These are phyloP conservation scores for Punica granatum DNA, from an alignment of 345 rosid species.

Conservation along the genomic window DNA sequence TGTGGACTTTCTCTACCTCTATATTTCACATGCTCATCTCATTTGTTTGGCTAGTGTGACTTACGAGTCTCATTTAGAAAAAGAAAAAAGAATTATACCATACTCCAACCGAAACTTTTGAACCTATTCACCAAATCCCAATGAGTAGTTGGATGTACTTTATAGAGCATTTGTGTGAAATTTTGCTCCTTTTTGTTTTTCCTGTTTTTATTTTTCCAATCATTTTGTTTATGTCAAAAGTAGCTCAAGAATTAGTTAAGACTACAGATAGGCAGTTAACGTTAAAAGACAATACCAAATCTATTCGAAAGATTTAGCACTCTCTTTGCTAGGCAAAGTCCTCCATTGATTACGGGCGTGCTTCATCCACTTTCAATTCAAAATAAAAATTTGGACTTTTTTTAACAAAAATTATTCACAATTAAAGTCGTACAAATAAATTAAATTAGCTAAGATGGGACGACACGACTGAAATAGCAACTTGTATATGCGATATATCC, in stretches of 20 bases:
- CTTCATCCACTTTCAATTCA: neutral
- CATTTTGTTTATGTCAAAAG: neutral
- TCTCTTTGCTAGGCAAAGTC: neutral
- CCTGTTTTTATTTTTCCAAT: neutral
- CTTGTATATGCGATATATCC: no score
- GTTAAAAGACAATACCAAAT: neutral
- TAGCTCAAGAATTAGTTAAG: neutral
- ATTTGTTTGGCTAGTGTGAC: no score
- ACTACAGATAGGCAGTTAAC: neutral
- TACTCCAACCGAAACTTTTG: neutral
- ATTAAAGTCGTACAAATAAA: no score
- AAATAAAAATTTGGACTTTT: no score
- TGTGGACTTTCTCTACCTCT: no score
- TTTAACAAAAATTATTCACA: no score
- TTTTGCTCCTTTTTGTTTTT: neutral
- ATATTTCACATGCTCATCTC: no score
- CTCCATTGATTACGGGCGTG: constrained; percentile 4
- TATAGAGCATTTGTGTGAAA: neutral
- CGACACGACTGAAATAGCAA: no score
- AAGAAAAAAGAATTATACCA: neutral
- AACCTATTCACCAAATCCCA: neutral
- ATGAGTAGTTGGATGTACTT: neutral
- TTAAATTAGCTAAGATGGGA: no score
- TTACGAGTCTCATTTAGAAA: no score
- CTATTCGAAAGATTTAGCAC: neutral